Conservation (phyloP, 495 filamentous ascomycete species). For the Penicillium flavigenum region DNA sequence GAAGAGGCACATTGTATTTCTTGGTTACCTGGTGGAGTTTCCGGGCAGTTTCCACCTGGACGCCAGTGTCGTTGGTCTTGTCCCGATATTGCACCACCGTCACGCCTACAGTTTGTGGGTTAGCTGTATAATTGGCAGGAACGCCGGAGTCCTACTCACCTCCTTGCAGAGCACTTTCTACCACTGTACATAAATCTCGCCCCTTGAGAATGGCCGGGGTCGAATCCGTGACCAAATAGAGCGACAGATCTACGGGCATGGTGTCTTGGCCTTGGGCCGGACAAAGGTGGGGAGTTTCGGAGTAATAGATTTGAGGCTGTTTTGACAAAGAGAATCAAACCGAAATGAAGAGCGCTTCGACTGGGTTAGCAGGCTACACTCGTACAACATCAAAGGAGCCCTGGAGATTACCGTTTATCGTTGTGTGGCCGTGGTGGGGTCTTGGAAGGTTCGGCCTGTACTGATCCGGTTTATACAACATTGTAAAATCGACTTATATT, state of each 20-base stretch:
- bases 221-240: conserved; percentile 94
- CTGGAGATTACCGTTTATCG: conserved; percentile 1
- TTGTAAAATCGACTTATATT: not conserved
- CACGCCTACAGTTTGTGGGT: conserved; percentile 52
- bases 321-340: not conserved
- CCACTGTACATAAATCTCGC: conserved; percentile 67
- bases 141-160: conserved; percentile 40
- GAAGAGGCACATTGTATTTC: conserved; percentile 68
- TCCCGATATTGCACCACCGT: conserved; percentile 89
- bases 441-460: not conserved
- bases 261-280: conserved; percentile 8
- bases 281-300: not conserved
- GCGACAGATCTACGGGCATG: conserved; percentile 55
- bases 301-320: not conserved
- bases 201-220: conserved; percentile 73
- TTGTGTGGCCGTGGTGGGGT: conserved; percentile 9
- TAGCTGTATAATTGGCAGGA: conserved; percentile 8
- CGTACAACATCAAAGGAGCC: not conserved
- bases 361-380: not conserved
- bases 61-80: conserved; percentile 75
- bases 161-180: conserved; percentile 73
- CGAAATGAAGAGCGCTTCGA: not conserved
- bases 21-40: conserved; percentile 68
- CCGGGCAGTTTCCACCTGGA: conserved; percentile 67
- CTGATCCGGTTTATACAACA: not conserved